Evolutionary conservation across 768 basidiomycete genomes (phyloP).

Genomic region (Boletus vinaceobasis): DNA sequence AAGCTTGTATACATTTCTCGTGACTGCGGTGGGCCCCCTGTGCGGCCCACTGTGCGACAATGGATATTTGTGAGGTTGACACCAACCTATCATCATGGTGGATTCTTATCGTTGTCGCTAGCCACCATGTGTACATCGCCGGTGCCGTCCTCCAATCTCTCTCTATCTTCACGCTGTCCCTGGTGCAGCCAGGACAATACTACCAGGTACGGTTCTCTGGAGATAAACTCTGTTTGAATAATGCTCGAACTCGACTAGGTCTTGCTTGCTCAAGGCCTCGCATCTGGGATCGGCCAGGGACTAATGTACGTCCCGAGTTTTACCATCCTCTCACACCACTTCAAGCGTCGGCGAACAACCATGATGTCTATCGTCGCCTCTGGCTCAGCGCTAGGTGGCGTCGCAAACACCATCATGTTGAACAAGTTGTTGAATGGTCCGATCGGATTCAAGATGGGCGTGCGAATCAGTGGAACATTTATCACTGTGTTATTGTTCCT

Average conservation of each 20-base stretch:
- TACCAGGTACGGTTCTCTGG: constrained; percentile 29
- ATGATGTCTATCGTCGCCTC: constrained; percentile 46
- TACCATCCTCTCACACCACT: constrained; percentile 44
- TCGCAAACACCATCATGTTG: constrained; percentile 58
- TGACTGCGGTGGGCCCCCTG: constrained; percentile 19
- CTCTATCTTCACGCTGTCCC: constrained; percentile 38
- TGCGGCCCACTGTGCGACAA: constrained; percentile 26
- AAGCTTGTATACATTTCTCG: constrained; percentile 16
- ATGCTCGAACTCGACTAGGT: constrained; percentile 21
- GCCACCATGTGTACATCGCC: constrained; percentile 17
- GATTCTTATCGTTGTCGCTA: neutral
- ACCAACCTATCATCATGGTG: no score
- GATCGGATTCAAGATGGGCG: constrained; percentile 43
- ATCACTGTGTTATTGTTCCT: constrained; percentile 35
- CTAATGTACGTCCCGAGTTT: constrained; percentile 44
- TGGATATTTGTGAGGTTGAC: constrained; percentile 26
- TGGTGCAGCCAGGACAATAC: constrained; percentile 32
- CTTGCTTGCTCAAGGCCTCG: constrained; percentile 46
- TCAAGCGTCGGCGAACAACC: constrained; percentile 37
- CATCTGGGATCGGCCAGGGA: constrained; percentile 40
- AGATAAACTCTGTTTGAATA: neutral
- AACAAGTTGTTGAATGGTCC: constrained; percentile 43
- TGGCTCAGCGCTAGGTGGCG: constrained; percentile 51
- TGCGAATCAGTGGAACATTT: constrained; percentile 40
- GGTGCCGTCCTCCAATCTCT: constrained; percentile 29